Evolutionary conservation across 257 asterid genomes (phyloP).

Genomic region (Solanum lycopersicoides): DNA sequence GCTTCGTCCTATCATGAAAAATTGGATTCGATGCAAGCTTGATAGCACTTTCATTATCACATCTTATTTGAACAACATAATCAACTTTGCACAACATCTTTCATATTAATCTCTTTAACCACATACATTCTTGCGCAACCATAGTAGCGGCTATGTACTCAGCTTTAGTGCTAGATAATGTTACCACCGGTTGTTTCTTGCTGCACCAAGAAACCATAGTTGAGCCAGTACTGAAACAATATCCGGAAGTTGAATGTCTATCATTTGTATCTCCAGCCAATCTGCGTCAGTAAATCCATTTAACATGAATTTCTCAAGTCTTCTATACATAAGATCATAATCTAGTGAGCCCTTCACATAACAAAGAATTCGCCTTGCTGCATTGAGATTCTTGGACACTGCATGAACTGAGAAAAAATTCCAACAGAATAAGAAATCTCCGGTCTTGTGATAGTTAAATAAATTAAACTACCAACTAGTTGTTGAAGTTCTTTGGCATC

Average conservation of each 20-base stretch:
- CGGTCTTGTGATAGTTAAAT: background rate
- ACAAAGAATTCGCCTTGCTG: background rate
- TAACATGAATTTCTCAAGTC: background rate
- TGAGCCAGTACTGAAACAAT: too few species aligned
- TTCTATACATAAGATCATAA: background rate
- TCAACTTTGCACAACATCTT: background rate
- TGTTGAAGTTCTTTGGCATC: background rate
- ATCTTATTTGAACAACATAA: background rate
- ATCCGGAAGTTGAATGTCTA: background rate
- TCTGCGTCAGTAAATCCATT: background rate
- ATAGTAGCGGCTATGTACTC: background rate
- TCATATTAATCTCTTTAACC: too few species aligned
- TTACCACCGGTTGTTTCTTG: background rate
- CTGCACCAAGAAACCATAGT: background rate
- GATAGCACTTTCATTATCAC: background rate
- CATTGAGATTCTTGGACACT: background rate
- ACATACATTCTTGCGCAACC: background rate
- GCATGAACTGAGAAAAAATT: background rate
- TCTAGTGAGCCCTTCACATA: background rate
- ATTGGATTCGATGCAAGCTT: background rate
- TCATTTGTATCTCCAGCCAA: background rate
- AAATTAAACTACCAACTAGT: background rate
- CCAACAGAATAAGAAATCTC: background rate
- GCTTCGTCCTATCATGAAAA: background rate
- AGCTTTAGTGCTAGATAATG: background rate